Conservation (phyloP, 768 basidiomycete species). For the Harrya chromipes region DNA sequence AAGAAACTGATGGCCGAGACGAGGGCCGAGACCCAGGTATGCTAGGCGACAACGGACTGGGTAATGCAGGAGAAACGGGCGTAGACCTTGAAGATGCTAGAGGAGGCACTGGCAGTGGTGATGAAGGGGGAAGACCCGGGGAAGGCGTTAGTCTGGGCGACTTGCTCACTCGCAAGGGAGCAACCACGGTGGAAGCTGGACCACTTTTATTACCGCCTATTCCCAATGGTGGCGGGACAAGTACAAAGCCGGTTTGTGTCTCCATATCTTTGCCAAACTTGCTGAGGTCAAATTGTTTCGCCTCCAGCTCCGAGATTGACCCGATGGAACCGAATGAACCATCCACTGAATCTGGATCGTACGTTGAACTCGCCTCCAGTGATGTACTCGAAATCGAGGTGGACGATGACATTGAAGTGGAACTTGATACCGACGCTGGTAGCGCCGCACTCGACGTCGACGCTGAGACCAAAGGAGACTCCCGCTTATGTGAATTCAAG, state of each 20-base stretch:
- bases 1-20: neutral
- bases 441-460: slow-evolving; percentile 5
- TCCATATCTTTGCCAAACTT: slow-evolving; percentile 5
- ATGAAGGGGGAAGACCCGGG: slow-evolving; percentile 12
- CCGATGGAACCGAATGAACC: slow-evolving; percentile 17
- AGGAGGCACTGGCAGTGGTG: slow-evolving; percentile 13
- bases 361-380: slow-evolving; percentile 17
- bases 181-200: slow-evolving; percentile 10
- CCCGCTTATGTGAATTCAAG: neutral
- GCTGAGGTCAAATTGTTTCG: slow-evolving; percentile 16
- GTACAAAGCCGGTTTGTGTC: slow-evolving; percentile 17
- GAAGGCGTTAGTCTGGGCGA: slow-evolving; percentile 21
- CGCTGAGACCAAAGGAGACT: neutral
- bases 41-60: slow-evolving; percentile 12
- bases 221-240: slow-evolving; percentile 23
- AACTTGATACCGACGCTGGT: slow-evolving; percentile 11
- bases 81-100: neutral
- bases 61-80: slow-evolving; percentile 11
- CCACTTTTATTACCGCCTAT: slow-evolving; percentile 10
- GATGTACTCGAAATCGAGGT: slow-evolving; percentile 12
- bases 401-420: slow-evolving; percentile 15
- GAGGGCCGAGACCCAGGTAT: slow-evolving; percentile 6
- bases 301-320: slow-evolving; percentile 23
- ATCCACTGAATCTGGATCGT: slow-evolving; percentile 4
- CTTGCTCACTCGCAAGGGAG: slow-evolving; percentile 28